Conservation (phyloP, 2,329 filamentous ascomycete species). For the Scleromitrula shiraiana region DNA sequence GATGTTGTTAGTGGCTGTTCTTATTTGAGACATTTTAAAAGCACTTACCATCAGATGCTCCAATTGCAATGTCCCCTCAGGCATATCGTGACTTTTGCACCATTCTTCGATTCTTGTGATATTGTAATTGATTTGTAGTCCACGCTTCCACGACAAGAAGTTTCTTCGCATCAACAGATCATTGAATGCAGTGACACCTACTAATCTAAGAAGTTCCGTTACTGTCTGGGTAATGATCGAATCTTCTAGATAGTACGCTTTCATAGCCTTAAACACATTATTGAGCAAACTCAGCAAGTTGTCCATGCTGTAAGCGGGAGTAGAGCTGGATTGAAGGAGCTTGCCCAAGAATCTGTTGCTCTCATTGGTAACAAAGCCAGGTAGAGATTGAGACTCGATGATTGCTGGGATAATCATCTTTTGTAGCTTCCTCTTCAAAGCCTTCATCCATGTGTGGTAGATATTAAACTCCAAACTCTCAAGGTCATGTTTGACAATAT, state of each 20-base stretch:
- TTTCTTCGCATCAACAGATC: conserved; percentile 95
- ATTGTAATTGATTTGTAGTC: conserved; percentile 99
- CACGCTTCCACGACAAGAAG: conserved; percentile 98
- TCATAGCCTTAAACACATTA: conserved; percentile 98
- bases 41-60: conserved; percentile 86
- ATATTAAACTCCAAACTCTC: conserved; percentile 99
- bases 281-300: conserved; percentile 92
- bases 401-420: conserved; percentile 99
- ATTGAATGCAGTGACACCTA: conserved; percentile 97
- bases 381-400: conserved; percentile 96
- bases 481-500: conserved; percentile 98
- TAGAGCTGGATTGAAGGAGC: conserved; percentile 80
- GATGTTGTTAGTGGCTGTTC: conserved; percentile 27
- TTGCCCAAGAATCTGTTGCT: conserved; percentile 98
- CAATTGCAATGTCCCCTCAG: conserved; percentile 90
- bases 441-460: conserved; percentile 99
- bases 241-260: conserved; percentile 94
- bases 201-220: conserved; percentile 83
- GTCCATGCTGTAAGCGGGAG: conserved; percentile 98
- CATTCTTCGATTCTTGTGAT: conserved; percentile 99
- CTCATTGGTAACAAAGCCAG: conserved; percentile 97
- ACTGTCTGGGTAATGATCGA: conserved; percentile 93
- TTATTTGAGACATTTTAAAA: neutral
- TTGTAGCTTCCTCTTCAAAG: conserved; percentile 96
- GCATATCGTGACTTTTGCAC: conserved; percentile 99